Conservation (phyloP, 192 early-diverging fungal genomes). For the Umbelopsis sp. region DNA sequence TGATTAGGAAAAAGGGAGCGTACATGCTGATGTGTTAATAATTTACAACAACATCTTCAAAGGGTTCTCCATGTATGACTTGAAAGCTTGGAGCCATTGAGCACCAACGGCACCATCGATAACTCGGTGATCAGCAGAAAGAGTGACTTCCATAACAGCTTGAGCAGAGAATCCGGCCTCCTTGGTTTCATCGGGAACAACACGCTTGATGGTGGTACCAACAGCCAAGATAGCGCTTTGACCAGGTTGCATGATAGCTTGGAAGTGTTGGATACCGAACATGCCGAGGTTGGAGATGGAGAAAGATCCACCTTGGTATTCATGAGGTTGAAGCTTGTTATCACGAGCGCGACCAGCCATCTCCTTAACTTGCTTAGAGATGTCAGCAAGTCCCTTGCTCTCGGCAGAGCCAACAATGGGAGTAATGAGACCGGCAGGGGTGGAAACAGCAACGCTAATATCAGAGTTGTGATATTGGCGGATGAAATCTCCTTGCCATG, state of each 20-base stretch:
- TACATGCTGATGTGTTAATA: slow-evolving; percentile 1
- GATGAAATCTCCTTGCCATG: slow-evolving; percentile 84
- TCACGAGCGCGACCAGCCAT: slow-evolving; percentile 82
- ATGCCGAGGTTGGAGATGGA: slow-evolving; percentile 99
- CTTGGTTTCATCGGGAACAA: slow-evolving; percentile 63
- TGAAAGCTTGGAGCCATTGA: slow-evolving; percentile 88
- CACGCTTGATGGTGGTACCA: slow-evolving; percentile 76
- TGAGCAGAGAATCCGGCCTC: slow-evolving; percentile 72
- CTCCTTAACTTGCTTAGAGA: slow-evolving; percentile 85
- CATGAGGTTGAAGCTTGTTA: slow-evolving; percentile 89
- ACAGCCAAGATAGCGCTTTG: slow-evolving; percentile 93
- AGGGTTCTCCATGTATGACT: slow-evolving; percentile 93
- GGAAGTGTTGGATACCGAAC: slow-evolving; percentile 93
- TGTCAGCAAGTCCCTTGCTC: slow-evolving; percentile 80
- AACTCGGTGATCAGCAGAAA: slow-evolving; percentile 89
- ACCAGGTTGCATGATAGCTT: slow-evolving; percentile 97
- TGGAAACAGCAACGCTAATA: slow-evolving; percentile 95
- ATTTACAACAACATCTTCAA: slow-evolving; percentile 89
- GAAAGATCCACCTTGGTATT: slow-evolving; percentile 97
- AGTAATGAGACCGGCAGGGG: slow-evolving; percentile 92
- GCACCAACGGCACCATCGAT: slow-evolving; percentile 95
- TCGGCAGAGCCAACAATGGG: slow-evolving; percentile 89
- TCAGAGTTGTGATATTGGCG: slow-evolving; percentile 92
- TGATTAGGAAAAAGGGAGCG: background rate
- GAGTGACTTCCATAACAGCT: slow-evolving; percentile 83